Evolutionary conservation across 495 filamentous ascomycete genomes (phyloP), one percentile per base, ranked within the genome.

Genomic region (Emericellopsis terricola): DNA sequence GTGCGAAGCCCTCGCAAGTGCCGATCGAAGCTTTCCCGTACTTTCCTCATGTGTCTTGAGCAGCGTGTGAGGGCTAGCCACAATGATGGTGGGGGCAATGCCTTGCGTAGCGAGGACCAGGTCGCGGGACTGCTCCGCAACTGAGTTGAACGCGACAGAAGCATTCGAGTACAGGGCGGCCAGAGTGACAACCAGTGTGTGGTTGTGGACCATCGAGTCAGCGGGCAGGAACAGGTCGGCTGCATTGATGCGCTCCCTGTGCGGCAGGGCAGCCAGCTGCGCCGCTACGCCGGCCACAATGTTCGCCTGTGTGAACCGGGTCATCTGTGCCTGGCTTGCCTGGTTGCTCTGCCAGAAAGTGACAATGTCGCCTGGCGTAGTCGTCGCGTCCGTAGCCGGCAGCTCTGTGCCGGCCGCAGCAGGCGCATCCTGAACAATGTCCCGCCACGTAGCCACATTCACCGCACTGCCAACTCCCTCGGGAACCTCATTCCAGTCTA

Each of bases 191-290:
- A 74, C 69, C 11, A 96, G 68, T 2, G 82, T 67, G 53, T 92
- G 91, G 0, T 75, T 73, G 29, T 74, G 65, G 2, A 76, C 76
- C 15, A 96, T 72, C 2, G 78, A 75, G 40, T 87, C 82, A 26
- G 81, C 82, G 0, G 87, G 77, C n/a, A 94, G 68, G 49, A 99
- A 82, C 17, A 92, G 58, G 46, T 99, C 89, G 2, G 68, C 61
- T 3, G 74, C 59, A 8, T 52, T 68, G 38, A 94, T 61, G 24
- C 81, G 74, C 46, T 94, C 76, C 18, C 55, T 54, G 8, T 69
- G 68, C 20, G 86, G 85, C 37, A 96, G 53, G 3, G 74, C 65
- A 29, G 75, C 69, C 27, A 81, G 65, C 45, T 87, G 70, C n/a
- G 78, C 76, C 19, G 74, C 74, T 41, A 89, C 69, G 21, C 71